These are phyloP conservation scores for Urtica urens DNA, from an alignment of 306 rosid genomes.

Conservation along the genomic window DNA sequence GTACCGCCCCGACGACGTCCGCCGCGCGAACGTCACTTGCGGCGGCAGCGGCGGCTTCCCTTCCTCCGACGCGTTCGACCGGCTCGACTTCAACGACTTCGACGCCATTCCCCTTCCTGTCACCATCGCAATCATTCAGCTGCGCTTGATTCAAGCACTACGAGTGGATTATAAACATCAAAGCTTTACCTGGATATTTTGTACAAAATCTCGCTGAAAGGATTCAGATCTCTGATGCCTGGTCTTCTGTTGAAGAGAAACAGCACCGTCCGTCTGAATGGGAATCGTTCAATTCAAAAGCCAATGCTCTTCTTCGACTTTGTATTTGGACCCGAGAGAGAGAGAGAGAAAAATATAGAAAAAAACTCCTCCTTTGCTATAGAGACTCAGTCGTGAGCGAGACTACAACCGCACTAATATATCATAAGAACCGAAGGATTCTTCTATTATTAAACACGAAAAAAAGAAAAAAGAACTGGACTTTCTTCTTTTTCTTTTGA, in stretches of 20 bases:
- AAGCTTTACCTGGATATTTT: too few species aligned
- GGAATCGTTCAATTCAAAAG: slow-evolving; percentile 19
- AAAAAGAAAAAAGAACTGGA: neutral
- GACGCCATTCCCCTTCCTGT: slow-evolving; percentile 39
- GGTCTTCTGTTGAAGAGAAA: slow-evolving; percentile 1
- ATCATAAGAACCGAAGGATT: slow-evolving; percentile 36
- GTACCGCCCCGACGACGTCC: slow-evolving; percentile 83
- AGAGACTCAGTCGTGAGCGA: slow-evolving; percentile 43
- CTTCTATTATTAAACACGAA: neutral
- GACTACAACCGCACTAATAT: slow-evolving; percentile 37
- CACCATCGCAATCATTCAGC: neutral
- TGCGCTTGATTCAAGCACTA: too few species aligned
- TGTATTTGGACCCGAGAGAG: neutral
- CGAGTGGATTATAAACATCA: too few species aligned
- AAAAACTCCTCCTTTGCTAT: neutral
- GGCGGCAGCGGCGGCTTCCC: slow-evolving; percentile 73
- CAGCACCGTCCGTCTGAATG: neutral
- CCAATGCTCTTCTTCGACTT: neutral
- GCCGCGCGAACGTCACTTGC: slow-evolving; percentile 60
- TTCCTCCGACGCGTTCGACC: slow-evolving; percentile 42
- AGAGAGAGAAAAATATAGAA: neutral
- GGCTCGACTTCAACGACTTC: slow-evolving; percentile 43
- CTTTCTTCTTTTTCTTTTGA: neutral
- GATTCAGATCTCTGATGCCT: slow-evolving; percentile 11
- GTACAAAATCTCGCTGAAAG: neutral